phyloP scores from a whole-genome alignment of 2,329 filamentous ascomycete species.

The Hypoxylon sp. region DNA sequence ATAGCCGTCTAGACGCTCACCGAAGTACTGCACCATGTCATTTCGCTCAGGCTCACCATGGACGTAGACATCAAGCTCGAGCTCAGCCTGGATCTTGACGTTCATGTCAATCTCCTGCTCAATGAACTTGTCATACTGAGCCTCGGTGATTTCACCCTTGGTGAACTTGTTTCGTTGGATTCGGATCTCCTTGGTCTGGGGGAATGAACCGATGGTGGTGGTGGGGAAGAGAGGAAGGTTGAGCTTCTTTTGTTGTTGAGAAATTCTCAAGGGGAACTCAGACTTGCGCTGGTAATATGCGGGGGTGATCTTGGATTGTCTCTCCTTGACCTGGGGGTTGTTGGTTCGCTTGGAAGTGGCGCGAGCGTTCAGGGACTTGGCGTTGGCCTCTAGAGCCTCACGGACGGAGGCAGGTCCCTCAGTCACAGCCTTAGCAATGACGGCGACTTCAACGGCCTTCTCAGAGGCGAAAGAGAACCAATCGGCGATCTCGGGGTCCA shows the following conservation, averaged over 20 bases:
- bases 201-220: conserved; percentile 99
- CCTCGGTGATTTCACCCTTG: conserved; percentile 93
- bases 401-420: conserved; percentile 88
- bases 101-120: conserved; percentile 97
- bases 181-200: conserved; percentile 99
- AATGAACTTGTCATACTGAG: conserved; percentile 98
- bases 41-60: conserved; percentile 99
- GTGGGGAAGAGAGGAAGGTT: conserved; percentile 97
- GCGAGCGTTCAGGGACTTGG: conserved; percentile 90
- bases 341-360: conserved; percentile 95
- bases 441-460: conserved; percentile 89
- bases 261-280: conserved; percentile 83
- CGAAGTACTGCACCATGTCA: conserved; percentile 99
- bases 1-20: conserved; percentile 95
- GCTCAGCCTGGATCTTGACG: conserved; percentile 97
- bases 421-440: conserved; percentile 96
- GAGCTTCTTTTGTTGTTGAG: conserved; percentile 89
- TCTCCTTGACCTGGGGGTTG: conserved; percentile 95
- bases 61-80: conserved; percentile 94
- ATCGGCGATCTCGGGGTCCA: conserved; percentile 89
- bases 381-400: conserved; percentile 93
- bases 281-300: conserved; percentile 94
- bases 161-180: conserved; percentile 97
- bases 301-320: conserved; percentile 85
- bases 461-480: conserved; percentile 99